phyloP scores from a whole-genome alignment of 2,329 filamentous ascomycete genomes.

The Simplicillium sp. region DNA sequence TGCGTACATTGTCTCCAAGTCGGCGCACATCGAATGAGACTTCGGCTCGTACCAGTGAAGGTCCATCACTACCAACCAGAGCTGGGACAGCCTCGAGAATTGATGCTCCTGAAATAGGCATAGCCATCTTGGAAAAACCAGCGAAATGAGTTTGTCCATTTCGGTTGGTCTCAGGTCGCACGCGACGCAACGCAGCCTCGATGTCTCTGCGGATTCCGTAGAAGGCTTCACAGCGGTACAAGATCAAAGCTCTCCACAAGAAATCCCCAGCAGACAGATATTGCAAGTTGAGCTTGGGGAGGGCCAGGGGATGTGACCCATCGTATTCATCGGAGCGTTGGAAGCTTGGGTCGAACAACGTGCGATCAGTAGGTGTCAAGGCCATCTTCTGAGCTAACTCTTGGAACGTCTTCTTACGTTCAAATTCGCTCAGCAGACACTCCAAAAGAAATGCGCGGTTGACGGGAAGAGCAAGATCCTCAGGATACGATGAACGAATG shows the following conservation, averaged over 20 bases:
- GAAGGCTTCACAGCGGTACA: slow-evolving; percentile 86
- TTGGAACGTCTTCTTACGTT: slow-evolving; percentile 73
- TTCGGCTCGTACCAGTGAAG: slow-evolving; percentile 80
- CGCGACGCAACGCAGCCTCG: slow-evolving; percentile 67
- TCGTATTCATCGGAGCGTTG: slow-evolving; percentile 79
- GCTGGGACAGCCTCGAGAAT: slow-evolving; percentile 80
- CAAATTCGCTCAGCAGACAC: slow-evolving; percentile 63
- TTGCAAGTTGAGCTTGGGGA: slow-evolving; percentile 92
- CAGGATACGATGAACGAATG: slow-evolving; percentile 76
- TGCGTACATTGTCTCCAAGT: slow-evolving; percentile 64
- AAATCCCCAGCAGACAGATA: slow-evolving; percentile 95
- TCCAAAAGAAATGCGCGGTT: slow-evolving; percentile 61
- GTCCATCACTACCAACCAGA: slow-evolving; percentile 71
- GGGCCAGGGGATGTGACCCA: slow-evolving; percentile 74
- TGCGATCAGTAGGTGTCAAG: slow-evolving; percentile 74
- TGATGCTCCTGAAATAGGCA: slow-evolving; percentile 76
- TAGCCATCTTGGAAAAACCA: slow-evolving; percentile 85
- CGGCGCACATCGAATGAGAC: slow-evolving; percentile 75
- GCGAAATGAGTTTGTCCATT: slow-evolving; percentile 64
- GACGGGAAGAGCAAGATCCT: slow-evolving; percentile 51
- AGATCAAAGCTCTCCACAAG: slow-evolving; percentile 83
- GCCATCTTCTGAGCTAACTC: slow-evolving; percentile 62
- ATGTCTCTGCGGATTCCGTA: slow-evolving; percentile 90
- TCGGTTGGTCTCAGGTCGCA: slow-evolving; percentile 59
- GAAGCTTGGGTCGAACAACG: slow-evolving; percentile 70